phyloP scores from a whole-genome alignment of 805 yeast genomes.

The Wickerhamomyces bovis region DNA sequence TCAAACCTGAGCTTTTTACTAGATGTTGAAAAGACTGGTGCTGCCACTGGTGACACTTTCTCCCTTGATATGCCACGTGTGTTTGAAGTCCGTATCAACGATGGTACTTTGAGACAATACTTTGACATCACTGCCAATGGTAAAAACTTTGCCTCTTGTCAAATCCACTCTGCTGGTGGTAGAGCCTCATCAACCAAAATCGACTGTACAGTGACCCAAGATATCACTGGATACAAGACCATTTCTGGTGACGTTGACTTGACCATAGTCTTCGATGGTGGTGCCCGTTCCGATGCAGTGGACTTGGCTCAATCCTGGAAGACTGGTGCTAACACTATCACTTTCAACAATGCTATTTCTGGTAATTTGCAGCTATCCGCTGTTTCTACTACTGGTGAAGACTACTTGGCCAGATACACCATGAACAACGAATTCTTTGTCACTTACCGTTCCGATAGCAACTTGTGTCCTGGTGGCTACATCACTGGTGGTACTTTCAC shows the following conservation, averaged over 20 bases:
- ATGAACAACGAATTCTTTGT: conserved; percentile 13
- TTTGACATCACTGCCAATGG: conserved; percentile 8
- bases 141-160: conserved; percentile 9
- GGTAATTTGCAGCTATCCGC: neutral
- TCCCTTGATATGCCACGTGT: conserved; percentile 12
- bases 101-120: conserved; percentile 1
- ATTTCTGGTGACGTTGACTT: conserved; percentile 7
- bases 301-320: conserved; percentile 9
- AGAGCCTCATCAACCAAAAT: conserved; percentile 2
- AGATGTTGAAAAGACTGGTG: conserved; percentile 3
- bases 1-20: conserved; percentile 5
- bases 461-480: conserved; percentile 2
- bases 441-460: conserved; percentile 5
- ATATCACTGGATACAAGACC: conserved; percentile 1
- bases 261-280: conserved; percentile 10
- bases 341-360: conserved; percentile 10
- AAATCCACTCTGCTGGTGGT: conserved; percentile 10
- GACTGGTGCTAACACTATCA: conserved; percentile 10
- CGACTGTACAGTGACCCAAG: conserved; percentile 7
- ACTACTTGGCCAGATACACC: conserved; percentile 6
- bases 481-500: conserved; percentile 8
- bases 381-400: neutral
- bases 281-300: conserved; percentile 6
- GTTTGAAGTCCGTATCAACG: conserved; percentile 8
- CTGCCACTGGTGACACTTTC: conserved; percentile 12